Evolutionary conservation across 2,329 filamentous ascomycete genomes (phyloP).

Genomic region (Juglanconis juglandina): DNA sequence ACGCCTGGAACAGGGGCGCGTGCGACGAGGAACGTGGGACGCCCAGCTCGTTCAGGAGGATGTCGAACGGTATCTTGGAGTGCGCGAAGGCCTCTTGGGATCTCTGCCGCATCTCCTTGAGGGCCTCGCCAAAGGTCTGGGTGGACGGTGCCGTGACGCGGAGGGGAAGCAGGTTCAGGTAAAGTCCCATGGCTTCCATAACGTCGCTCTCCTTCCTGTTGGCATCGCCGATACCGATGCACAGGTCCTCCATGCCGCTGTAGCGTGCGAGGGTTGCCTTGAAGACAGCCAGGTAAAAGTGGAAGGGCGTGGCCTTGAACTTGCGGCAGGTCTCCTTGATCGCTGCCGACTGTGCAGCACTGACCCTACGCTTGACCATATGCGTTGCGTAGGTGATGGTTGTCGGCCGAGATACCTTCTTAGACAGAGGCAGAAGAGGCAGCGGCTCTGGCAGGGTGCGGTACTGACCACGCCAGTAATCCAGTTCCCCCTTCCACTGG

Average conservation of each 20-base stretch:
- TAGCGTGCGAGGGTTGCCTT: slow-evolving; percentile 33
- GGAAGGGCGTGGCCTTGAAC: slow-evolving; percentile 31
- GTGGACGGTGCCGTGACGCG: slow-evolving; percentile 27
- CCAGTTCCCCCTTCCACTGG: slow-evolving; percentile 19
- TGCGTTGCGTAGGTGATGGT: slow-evolving; percentile 9
- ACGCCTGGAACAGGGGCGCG: slow-evolving; percentile 47
- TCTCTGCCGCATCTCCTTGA: slow-evolving; percentile 23
- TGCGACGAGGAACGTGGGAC: slow-evolving; percentile 34
- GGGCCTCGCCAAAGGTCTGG: slow-evolving; percentile 19
- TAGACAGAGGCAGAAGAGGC: slow-evolving; percentile 6
- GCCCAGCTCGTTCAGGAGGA: slow-evolving; percentile 41
- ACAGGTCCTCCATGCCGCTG: slow-evolving; percentile 34
- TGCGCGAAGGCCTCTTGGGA: slow-evolving; percentile 36
- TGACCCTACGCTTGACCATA: neutral
- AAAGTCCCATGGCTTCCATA: slow-evolving; percentile 39
- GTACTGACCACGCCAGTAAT: neutral
- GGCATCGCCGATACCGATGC: slow-evolving; percentile 47
- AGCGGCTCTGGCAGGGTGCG: neutral
- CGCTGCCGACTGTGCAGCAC: neutral
- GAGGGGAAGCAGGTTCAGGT: slow-evolving; percentile 48
- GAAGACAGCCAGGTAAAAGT: slow-evolving; percentile 43
- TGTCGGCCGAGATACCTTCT: slow-evolving; percentile 19
- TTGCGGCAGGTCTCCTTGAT: neutral
- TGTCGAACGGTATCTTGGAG: slow-evolving; percentile 46
- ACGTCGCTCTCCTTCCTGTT: slow-evolving; percentile 35